These are phyloP conservation scores for Diaporthe vexans DNA, from an alignment of 2,329 filamentous ascomycete species.

Conservation along the genomic window DNA sequence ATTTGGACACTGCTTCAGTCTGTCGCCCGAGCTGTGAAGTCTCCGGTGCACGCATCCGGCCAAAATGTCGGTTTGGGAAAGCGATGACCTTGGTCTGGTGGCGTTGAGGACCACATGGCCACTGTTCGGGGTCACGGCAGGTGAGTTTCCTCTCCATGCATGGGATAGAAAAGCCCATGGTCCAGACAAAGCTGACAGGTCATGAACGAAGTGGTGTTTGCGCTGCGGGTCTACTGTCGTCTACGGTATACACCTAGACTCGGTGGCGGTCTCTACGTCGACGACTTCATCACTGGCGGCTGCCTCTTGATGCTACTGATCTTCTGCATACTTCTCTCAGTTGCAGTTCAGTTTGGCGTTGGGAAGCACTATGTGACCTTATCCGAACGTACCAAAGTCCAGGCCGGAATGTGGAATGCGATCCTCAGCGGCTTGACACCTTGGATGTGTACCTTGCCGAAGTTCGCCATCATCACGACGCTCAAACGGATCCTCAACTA, in stretches of 20 bases:
- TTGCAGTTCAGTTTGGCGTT: constrained; percentile 47
- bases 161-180: background rate
- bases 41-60: background rate
- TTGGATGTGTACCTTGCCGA: constrained; percentile 53
- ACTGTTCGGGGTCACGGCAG: constrained; percentile 44
- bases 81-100: constrained; percentile 33
- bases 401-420: constrained; percentile 50
- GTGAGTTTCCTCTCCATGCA: constrained; percentile 42
- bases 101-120: constrained; percentile 42
- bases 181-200: background rate
- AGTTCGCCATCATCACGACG: constrained; percentile 51
- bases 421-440: constrained; percentile 50
- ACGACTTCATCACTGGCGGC: constrained; percentile 50
- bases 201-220: constrained; percentile 46
- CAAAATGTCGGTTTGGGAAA: constrained; percentile 38
- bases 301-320: constrained; percentile 49
- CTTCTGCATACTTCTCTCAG: constrained; percentile 49
- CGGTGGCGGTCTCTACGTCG: constrained; percentile 47
- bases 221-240: constrained; percentile 47
- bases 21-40: constrained; percentile 2
- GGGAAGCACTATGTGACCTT: constrained; percentile 47
- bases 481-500: constrained; percentile 51
- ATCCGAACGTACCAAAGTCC: constrained; percentile 23
- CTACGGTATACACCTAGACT: constrained; percentile 41
- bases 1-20: background rate